Evolutionary conservation across 306 rosid species (phyloP), one percentile per base, ranked within the genome.

Genomic region (Casuarina cunninghamiana): DNA sequence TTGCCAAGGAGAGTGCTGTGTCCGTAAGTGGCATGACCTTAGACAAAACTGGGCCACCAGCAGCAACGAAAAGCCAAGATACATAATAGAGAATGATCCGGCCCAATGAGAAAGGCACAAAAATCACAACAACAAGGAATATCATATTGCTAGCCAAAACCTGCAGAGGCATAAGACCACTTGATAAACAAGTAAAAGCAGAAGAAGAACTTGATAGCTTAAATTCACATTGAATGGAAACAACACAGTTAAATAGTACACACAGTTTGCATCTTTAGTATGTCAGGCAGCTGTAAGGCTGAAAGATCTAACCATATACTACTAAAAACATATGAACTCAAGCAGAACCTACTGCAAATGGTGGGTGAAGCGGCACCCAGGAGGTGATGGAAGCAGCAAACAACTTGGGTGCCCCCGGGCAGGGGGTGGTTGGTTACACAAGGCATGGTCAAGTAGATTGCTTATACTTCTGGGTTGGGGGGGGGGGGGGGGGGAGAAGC

Each of bases 61-160:
- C 90, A 55, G 90, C 80, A 78, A 87, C 88, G 84, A 90, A 93
- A 87, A 91, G 73, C 97, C 96, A 93, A 41, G 96, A 91, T 62
- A 90, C 57, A 78, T 87, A 85, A 84, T 91, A 86, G 63, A 96
- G 93, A 76, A 93, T 90, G 73, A 93, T 60, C 38, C 99, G 97
- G 71, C 99, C 99, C 65, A 96, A 80, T 38, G 98, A 85, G 76
- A 96, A 96, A 48, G 99, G 99, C 78, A 96, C 90, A 85, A 93
- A 88, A 86, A 96, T 91, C 58, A 96, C 96, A 43, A 91, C 96
- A 8, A 96, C 99, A 69, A 96, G 97, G 89, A 96, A 96, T 90
- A 96, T 96, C 99, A 96, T 93, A 88, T 96, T 96, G 90, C 99
- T 96, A 3, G 98, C 99, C 75, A 96, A 86, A 73, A 96, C 99